Conservation (phyloP, 345 rosid genomes). For the Eucalyptus leucophloia region DNA sequence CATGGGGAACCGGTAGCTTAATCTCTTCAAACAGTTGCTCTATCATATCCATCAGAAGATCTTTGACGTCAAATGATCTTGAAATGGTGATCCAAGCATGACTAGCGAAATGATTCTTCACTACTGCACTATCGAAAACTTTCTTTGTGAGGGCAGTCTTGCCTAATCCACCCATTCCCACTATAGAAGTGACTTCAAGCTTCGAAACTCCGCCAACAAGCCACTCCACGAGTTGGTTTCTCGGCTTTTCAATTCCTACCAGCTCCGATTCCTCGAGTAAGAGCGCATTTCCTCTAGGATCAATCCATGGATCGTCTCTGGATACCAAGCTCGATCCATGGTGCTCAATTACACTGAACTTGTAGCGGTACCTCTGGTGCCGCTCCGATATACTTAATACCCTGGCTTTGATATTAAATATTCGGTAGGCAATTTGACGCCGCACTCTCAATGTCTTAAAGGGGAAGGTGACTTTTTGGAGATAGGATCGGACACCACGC, state of each 20-base stretch:
- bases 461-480: background rate
- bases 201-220: background rate
- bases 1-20: background rate
- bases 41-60: background rate
- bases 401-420: background rate
- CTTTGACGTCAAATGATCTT: background rate
- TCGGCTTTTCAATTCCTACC: background rate
- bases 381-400: background rate
- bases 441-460: background rate
- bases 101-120: background rate
- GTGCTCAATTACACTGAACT: background rate
- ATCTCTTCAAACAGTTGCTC: background rate
- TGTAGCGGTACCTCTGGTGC: background rate
- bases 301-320: background rate
- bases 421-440: background rate
- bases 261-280: background rate
- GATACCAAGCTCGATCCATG: background rate
- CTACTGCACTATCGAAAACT: background rate
- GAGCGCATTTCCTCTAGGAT: background rate
- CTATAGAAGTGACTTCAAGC: background rate
- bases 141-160: slow-evolving; percentile 4
- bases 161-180: slow-evolving; percentile 9
- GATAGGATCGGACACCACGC: background rate
- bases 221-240: background rate
- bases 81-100: slow-evolving; percentile 5